A percentile compares a stretch with the other conserved stretches of the same genome.
These are phyloP conservation scores for Paramyrothecium sp. DNA, from an alignment of 2,329 filamentous ascomycete genomes.

Conservation along the genomic window DNA sequence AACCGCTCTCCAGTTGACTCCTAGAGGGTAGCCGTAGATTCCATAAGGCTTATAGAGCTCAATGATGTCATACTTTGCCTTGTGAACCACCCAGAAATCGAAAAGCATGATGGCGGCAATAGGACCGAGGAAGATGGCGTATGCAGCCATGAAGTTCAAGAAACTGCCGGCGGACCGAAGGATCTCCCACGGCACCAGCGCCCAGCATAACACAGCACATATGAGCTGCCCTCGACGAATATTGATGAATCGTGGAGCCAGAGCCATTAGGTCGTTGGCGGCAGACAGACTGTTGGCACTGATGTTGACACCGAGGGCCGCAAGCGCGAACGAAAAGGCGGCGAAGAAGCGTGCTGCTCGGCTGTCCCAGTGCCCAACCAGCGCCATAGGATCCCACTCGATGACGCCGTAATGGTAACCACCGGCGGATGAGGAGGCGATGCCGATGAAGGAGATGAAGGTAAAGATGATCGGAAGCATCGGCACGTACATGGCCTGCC, in stretches of 20 bases:
- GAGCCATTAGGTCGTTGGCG: constrained; percentile 11
- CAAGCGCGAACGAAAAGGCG: background rate
- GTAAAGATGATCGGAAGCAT: constrained; percentile 2
- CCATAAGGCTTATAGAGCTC: constrained; percentile 38
- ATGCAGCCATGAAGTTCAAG: constrained; percentile 18
- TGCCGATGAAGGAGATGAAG: constrained; percentile 2
- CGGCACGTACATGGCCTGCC: constrained; percentile 2
- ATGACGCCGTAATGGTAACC: constrained; percentile 2
- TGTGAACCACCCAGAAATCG: constrained; percentile 14
- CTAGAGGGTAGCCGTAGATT: constrained; percentile 28
- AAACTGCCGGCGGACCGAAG: constrained; percentile 8
- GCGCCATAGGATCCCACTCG: constrained; percentile 2
- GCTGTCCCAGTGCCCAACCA: background rate
- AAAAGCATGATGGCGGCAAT: constrained; percentile 26
- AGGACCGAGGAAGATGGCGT: constrained; percentile 21
- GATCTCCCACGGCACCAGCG: constrained; percentile 9
- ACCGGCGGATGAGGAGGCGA: constrained; percentile 1
- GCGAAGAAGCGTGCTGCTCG: background rate
- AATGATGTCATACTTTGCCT: constrained; percentile 16
- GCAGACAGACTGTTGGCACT: constrained; percentile 10
- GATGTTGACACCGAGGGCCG: constrained; percentile 11
- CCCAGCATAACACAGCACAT: constrained; percentile 8
- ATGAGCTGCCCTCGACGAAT: constrained; percentile 9
- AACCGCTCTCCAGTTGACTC: constrained; percentile 26
- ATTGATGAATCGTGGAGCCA: constrained; percentile 11